Conservation (phyloP, 2,329 filamentous ascomycete genomes). For the Endocalyx cinctus region DNA sequence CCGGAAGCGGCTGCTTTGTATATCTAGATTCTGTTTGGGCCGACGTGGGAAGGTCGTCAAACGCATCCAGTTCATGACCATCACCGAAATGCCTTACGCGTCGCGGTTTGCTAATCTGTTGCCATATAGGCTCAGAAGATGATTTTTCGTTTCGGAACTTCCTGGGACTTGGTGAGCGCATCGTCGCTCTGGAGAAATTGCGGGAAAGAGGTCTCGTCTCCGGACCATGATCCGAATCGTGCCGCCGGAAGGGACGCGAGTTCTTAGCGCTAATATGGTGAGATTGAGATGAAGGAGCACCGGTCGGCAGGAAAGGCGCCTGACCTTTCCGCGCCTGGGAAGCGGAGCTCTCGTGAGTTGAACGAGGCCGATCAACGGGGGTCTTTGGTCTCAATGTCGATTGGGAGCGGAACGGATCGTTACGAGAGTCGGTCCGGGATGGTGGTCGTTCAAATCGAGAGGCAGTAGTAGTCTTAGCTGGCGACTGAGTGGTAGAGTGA, state of each 20-base stretch:
- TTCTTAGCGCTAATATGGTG: slow-evolving; percentile 73
- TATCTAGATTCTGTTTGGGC: slow-evolving; percentile 75
- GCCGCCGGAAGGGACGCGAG: slow-evolving; percentile 68
- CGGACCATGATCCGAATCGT: slow-evolving; percentile 70
- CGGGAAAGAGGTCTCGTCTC: slow-evolving; percentile 56
- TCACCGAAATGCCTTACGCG: slow-evolving; percentile 77
- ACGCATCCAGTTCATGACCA: slow-evolving; percentile 84
- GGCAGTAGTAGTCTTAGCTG: slow-evolving; percentile 43
- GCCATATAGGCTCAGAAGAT: slow-evolving; percentile 46
- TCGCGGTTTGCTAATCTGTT: slow-evolving; percentile 69
- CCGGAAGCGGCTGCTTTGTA: slow-evolving; percentile 70
- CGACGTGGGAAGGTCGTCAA: slow-evolving; percentile 93
- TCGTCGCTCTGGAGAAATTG: slow-evolving; percentile 51
- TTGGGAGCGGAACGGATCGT: slow-evolving; percentile 46
- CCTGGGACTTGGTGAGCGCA: slow-evolving; percentile 58
- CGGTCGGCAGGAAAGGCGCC: slow-evolving; percentile 75
- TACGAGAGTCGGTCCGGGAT: slow-evolving; percentile 52
- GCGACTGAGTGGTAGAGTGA: slow-evolving; percentile 43
- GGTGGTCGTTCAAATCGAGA: slow-evolving; percentile 53
- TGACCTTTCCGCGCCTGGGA: slow-evolving; percentile 55
- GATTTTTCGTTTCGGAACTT: slow-evolving; percentile 39
- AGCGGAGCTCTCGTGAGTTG: slow-evolving; percentile 46
- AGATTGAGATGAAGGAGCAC: slow-evolving; percentile 66
- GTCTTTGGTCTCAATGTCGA: slow-evolving; percentile 62
- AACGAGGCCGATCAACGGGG: slow-evolving; percentile 58